Percentiles rank a stretch among this genome's conserved stretches.
phyloP scores from a whole-genome alignment of 179 eudicot genomes.

The Silene noctiflora region DNA sequence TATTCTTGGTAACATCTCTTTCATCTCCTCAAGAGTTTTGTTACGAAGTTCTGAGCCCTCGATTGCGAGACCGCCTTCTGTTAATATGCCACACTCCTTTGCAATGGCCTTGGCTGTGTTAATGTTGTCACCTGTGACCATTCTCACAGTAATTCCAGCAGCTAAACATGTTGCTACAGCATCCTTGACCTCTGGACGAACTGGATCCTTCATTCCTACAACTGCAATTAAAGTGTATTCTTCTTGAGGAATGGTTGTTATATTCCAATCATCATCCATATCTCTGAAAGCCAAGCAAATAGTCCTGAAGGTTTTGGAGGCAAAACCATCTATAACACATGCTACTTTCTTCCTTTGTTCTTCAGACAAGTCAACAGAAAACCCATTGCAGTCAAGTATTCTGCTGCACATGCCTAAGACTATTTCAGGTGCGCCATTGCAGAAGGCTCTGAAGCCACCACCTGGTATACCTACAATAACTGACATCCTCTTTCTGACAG shows the following conservation, averaged over 20 bases:
- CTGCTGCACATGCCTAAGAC: slow-evolving; percentile 61
- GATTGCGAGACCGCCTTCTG: slow-evolving; percentile 61
- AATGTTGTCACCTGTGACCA: slow-evolving; percentile 95
- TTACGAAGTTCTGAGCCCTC: slow-evolving; percentile 74
- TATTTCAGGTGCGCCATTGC: slow-evolving; percentile 95
- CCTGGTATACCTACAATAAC: slow-evolving; percentile 65
- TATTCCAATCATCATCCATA: slow-evolving; percentile 34
- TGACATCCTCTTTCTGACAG: slow-evolving; percentile 83
- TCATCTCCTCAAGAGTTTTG: slow-evolving; percentile 51
- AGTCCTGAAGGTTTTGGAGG: slow-evolving; percentile 71
- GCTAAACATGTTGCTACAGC: slow-evolving; percentile 84
- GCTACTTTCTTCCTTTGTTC: slow-evolving; percentile 41
- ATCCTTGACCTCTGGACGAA: slow-evolving; percentile 70
- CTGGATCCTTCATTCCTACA: slow-evolving; percentile 88
- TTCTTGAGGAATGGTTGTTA: slow-evolving; percentile 42
- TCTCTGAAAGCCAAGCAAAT: slow-evolving; percentile 79
- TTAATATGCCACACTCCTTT: slow-evolving; percentile 84
- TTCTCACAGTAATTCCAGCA: slow-evolving; percentile 83
- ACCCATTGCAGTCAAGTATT: slow-evolving; percentile 45
- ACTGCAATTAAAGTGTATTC: slow-evolving; percentile 72
- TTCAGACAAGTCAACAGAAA: slow-evolving; percentile 46
- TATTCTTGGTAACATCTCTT: slow-evolving; percentile 52
- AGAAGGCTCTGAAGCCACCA: slow-evolving; percentile 65
- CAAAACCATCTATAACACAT: slow-evolving; percentile 60
- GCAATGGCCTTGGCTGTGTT: slow-evolving; percentile 95